phyloP scores from a whole-genome alignment of 2,329 filamentous ascomycete species.

The Arthroderma sp. region DNA sequence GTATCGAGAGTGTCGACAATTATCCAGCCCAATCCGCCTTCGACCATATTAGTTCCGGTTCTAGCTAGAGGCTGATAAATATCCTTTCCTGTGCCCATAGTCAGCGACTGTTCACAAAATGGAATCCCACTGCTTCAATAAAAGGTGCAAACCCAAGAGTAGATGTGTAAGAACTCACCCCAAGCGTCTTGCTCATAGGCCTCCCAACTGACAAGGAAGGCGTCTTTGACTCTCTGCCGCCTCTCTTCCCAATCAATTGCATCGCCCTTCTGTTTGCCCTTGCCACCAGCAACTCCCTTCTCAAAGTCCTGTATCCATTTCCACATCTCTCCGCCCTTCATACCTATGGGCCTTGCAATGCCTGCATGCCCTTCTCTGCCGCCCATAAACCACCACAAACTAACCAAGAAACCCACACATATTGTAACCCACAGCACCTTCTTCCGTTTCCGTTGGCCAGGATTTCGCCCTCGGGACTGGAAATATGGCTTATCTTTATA shows the following conservation, averaged over 20 bases:
- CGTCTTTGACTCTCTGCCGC: constrained; percentile 71
- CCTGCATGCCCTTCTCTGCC: constrained; percentile 6
- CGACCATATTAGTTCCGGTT: constrained; percentile 68
- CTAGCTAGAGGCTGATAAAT: constrained; percentile 78
- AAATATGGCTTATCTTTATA: constrained; percentile 97
- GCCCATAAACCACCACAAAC: constrained; percentile 53
- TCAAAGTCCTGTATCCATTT: constrained; percentile 46
- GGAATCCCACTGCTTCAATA: background rate
- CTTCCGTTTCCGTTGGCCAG: constrained; percentile 44
- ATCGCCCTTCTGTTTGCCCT: constrained; percentile 25
- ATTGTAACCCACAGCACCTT: constrained; percentile 49
- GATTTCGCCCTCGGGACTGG: constrained; percentile 37
- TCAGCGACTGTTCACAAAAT: constrained; percentile 15
- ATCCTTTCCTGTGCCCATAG: constrained; percentile 51
- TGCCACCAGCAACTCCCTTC: constrained; percentile 24
- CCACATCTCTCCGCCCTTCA: constrained; percentile 38
- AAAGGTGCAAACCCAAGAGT: background rate
- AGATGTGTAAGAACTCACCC: constrained; percentile 51
- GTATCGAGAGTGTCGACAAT: constrained; percentile 94
- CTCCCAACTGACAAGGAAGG: constrained; percentile 84
- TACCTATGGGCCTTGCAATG: constrained; percentile 3
- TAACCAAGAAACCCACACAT: constrained; percentile 42
- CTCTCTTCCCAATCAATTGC: constrained; percentile 62
- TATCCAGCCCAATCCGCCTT: constrained; percentile 89
- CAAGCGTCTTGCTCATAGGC: constrained; percentile 87